Base-by-base conservation (phyloP, 345 rosid genomes). In the Euphorbia tirucalli region DNA sequence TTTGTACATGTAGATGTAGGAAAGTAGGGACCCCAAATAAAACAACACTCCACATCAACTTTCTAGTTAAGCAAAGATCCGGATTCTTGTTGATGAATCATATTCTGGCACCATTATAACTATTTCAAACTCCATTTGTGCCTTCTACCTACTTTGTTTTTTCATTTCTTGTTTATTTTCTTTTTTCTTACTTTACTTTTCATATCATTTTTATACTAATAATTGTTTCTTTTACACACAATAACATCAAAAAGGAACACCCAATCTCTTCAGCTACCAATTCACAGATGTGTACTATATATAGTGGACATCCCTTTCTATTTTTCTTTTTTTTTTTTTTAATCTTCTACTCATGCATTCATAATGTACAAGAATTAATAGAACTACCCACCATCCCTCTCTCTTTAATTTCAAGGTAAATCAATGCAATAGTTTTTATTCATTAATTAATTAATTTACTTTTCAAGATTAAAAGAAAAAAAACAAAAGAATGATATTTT, bases 1-100 rank as follows among this genome's bases (percentile, higher is more conserved):
- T 78, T 35, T 35, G 54, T 41, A 70, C 30, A 57, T 50, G 71
- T 61, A 71, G 69, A 57, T 58, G 71, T 65, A 71, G 69, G 43
- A 35, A 30, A 30, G 80, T 84, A 71, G 87, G 86, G n/a, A n/a
- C 41, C 86, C 86, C 83, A 65, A 61, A 35, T 32, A 56, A 22
- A 75, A 13, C 41, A 22, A 75, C 25, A 49, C 78, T 74, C 85
- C 73, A 76, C 82, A 85, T 84, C 89, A 79, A 84, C 87, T 83
- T 87, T 84, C 80, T 86, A 82, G 87, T 86, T 90, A 84, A 84
- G 90, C 86, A 87, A 88, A 83, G 79, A 83, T 86, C 81, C 74
- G 76, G 82, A 84, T 81, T 84, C 92, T 72, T 81, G 81, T 79
- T 85, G 80, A 83, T 85, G 88, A 87, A 93, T 90, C 88, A 83